Evolutionary conservation across 257 asterid species (phyloP).

Genomic region (Fraxinus pennsylvanica): DNA sequence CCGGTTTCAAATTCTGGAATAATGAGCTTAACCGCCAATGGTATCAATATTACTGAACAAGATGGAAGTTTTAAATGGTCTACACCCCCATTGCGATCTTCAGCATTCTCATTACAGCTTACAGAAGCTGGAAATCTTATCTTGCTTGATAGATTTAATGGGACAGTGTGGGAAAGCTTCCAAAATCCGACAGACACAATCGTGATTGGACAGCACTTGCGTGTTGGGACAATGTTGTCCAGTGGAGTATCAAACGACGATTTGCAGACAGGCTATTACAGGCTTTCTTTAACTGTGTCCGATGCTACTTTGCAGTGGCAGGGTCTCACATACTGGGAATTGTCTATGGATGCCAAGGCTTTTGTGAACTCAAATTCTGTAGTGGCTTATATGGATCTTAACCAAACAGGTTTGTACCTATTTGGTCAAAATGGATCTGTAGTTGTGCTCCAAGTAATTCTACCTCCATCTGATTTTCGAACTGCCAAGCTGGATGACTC

Average conservation of each 20-base stretch:
- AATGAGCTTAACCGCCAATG: conserved; percentile 38
- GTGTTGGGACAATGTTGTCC: conserved; percentile 28
- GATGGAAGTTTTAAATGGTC: conserved; percentile 53
- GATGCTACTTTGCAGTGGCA: conserved; percentile 56
- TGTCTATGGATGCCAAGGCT: conserved; percentile 56
- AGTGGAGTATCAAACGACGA: conserved; percentile 44
- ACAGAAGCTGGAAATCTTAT: conserved; percentile 65
- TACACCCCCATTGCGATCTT: conserved; percentile 36
- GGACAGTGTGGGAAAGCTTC: conserved; percentile 69
- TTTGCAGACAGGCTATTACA: conserved; percentile 47
- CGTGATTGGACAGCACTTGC: conserved; percentile 57
- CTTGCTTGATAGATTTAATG: conserved; percentile 49
- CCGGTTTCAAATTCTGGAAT: conserved; percentile 51
- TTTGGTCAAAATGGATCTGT: conserved; percentile 46
- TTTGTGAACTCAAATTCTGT: conserved; percentile 30
- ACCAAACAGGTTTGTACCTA: conserved; percentile 60
- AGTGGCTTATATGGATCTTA: conserved; percentile 41
- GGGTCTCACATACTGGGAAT: conserved; percentile 49
- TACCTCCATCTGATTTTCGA: conserved; percentile 45
- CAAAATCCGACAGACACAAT: conserved; percentile 59
- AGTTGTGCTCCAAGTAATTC: conserved; percentile 40
- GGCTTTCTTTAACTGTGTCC: conserved; percentile 39
- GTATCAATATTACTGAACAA: conserved; percentile 40
- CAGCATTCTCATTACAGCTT: conserved; percentile 41
- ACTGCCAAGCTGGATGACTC: conserved; percentile 47